Conservation (phyloP, 306 rosid species). For the Citrullus amarus region DNA sequence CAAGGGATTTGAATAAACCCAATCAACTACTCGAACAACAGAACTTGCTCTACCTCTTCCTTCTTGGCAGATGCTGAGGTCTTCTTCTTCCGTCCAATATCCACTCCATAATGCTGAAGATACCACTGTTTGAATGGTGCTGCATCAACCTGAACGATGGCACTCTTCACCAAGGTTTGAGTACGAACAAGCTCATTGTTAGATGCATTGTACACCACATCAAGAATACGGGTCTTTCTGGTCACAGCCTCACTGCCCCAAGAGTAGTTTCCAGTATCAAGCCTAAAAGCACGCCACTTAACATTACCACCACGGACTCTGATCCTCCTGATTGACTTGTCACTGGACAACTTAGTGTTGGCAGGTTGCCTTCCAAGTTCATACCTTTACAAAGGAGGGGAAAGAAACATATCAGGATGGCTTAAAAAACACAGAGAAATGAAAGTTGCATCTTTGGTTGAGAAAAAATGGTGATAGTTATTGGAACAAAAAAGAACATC, state of each 20-base stretch:
- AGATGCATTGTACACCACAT: constrained; percentile 6
- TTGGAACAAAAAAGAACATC: no score
- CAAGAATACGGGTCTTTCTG: constrained; percentile 2
- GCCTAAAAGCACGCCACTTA: constrained; percentile 7
- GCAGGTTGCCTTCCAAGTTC: constrained; percentile 5
- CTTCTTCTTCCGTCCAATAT: constrained; percentile 4
- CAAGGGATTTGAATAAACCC: not conserved
- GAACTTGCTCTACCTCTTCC: not conserved
- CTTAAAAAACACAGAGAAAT: not conserved
- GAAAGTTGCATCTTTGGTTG: not conserved
- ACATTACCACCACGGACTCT: constrained; percentile 5
- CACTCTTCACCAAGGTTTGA: constrained; percentile 3
- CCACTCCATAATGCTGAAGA: constrained; percentile 5
- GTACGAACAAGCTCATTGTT: constrained; percentile 9
- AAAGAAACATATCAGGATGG: not conserved
- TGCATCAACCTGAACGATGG: constrained; percentile 4
- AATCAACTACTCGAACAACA: not conserved
- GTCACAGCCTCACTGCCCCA: constrained; percentile 9
- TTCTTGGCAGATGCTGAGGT: not conserved
- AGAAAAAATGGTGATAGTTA: no score
- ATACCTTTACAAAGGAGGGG: not conserved
- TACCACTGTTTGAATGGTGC: constrained; percentile 9
- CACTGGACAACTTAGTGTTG: constrained; percentile 9
- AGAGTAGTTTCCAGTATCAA: not conserved
- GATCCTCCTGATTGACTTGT: not conserved